Evolutionary conservation across 768 basidiomycete species (phyloP), one percentile per base, ranked within the genome.

Genomic region (Phylloporus sp.): DNA sequence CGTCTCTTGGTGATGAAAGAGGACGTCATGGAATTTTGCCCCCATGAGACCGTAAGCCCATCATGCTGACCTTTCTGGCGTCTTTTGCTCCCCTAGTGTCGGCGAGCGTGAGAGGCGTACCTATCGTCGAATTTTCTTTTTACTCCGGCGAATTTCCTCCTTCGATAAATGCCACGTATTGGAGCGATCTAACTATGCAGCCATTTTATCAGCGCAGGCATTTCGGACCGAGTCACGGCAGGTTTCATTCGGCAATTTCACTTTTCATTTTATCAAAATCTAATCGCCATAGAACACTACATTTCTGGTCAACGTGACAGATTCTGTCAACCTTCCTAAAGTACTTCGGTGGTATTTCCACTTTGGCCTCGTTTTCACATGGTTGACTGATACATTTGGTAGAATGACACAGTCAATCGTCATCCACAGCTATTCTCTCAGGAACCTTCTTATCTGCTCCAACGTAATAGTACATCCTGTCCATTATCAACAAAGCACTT

Each of bases 171-270:
- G 61, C 66, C 9, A 71, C 75, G 36, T 87, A 86, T 62, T 84
- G 79, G 69, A 86, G 86, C 59, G 64, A 75, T 52, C 82, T 84
- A 9, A 86, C 82, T 1, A n/a, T n/a, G n/a, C n/a, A n/a, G 80
- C 77, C 26, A 86, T 84, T n/a, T 29, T 11, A 4, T 76, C 77
- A 20, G 78, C 71, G 1, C 85, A 87, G 61, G 79, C 79, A 74
- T 87, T 33, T 78, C 82, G 23, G 84, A 86, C 60, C 80, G 82
- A 4, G 76, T 85, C 31, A 72, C 75, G 34, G 85, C 84, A 38
- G 34, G 68, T 59, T 40, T 47, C 38, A 34, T 29, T 50, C 54
- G 21, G 20, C n/a, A 27, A 28, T 36, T 29, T 9, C 18, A 32
- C 10, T 24, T 29, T 33, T 34, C 9, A 28, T 42, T 28, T 36